These are phyloP conservation scores for Trametes punicea DNA, from an alignment of 768 basidiomycete genomes.

Conservation along the genomic window DNA sequence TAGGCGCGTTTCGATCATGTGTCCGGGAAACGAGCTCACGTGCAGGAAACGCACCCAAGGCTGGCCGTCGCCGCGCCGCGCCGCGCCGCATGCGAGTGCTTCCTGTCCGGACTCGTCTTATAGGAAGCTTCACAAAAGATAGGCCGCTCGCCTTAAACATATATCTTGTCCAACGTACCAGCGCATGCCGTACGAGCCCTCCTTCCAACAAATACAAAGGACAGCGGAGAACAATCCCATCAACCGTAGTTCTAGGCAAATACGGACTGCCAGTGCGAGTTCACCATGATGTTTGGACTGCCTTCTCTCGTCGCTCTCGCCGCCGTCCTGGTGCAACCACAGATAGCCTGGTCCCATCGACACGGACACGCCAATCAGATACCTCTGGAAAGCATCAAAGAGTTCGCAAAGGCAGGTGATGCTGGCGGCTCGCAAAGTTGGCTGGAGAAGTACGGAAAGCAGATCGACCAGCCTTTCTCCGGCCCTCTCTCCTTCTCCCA, in stretches of 20 bases:
- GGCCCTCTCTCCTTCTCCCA: conserved; percentile 85
- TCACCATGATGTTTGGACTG: background rate
- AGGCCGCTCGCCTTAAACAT: background rate
- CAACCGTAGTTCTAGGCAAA: too few species aligned
- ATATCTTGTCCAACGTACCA: background rate
- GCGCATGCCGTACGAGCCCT: background rate
- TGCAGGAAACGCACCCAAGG: background rate
- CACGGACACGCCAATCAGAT: background rate
- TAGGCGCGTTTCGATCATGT: background rate
- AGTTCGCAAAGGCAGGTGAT: background rate
- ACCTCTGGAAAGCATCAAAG: conserved; percentile 7
- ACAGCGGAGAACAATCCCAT: too few species aligned
- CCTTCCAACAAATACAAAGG: too few species aligned
- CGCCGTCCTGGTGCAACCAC: background rate
- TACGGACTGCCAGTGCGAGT: background rate
- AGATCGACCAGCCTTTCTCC: conserved; percentile 71
- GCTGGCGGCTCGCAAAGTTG: conserved; percentile 46
- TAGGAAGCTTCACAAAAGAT: too few species aligned
- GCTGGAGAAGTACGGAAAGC: conserved; percentile 71
- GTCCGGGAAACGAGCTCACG: background rate
- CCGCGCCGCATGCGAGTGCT: conserved; percentile 10
- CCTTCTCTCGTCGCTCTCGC: background rate
- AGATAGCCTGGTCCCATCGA: background rate
- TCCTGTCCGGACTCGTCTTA: conserved; percentile 6
- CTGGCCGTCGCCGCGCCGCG: background rate